Percentiles rank a stretch among this genome's conserved stretches.
phyloP scores from a whole-genome alignment of 805 yeast species.

The Candida silvatica region DNA sequence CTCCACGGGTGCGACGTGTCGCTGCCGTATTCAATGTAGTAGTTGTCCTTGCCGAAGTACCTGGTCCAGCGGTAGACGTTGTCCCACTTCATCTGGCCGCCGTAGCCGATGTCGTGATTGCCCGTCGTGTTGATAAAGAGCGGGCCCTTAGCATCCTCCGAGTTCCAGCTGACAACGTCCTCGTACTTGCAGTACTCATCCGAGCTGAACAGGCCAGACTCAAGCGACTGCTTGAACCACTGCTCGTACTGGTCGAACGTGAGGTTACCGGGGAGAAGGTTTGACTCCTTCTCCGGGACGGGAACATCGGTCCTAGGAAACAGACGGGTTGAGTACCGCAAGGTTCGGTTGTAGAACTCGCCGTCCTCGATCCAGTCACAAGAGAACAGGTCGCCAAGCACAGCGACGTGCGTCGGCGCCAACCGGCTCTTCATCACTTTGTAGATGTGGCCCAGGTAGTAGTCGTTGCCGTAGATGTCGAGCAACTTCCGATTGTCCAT shows the following conservation, averaged over 20 bases:
- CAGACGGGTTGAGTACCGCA: constrained; percentile 59
- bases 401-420: constrained; percentile 73
- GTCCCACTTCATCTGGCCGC: constrained; percentile 91
- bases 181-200: constrained; percentile 36
- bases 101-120: constrained; percentile 95
- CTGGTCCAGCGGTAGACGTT: constrained; percentile 72
- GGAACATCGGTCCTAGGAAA: constrained; percentile 51
- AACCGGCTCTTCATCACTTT: constrained; percentile 52
- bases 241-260: constrained; percentile 43
- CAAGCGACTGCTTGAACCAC: constrained; percentile 20
- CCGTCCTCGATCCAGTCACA: constrained; percentile 91
- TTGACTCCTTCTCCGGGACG: constrained; percentile 29
- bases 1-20: constrained; percentile 72
- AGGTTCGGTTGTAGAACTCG: constrained; percentile 79
- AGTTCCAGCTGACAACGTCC: constrained; percentile 62
- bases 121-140: constrained; percentile 82
- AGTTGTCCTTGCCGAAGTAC: constrained; percentile 81
- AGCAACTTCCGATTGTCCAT: constrained; percentile 66
- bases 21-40: constrained; percentile 59
- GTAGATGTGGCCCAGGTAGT: constrained; percentile 80
- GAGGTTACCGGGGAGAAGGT: constrained; percentile 21
- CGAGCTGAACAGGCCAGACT: constrained; percentile 22
- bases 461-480: constrained; percentile 87
- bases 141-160: constrained; percentile 39
- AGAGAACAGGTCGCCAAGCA: constrained; percentile 87